Conservation (phyloP, 306 rosid genomes). For the Senna tora region DNA sequence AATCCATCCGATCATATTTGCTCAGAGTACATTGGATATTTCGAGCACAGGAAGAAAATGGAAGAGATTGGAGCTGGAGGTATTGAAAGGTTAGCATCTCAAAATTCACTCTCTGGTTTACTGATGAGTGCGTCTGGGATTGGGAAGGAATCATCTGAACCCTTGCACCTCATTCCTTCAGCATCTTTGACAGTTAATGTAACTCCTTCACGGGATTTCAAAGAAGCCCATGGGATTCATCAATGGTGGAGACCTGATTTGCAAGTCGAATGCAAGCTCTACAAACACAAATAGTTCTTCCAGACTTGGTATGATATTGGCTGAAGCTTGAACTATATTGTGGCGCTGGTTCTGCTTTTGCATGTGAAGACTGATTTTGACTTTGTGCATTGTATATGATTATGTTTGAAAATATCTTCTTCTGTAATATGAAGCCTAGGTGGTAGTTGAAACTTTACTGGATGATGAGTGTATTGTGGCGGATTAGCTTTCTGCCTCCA, state of each 20-base stretch:
- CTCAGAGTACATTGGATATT: slow-evolving; percentile 89
- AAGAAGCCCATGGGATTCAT: slow-evolving; percentile 96
- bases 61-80: slow-evolving; percentile 79
- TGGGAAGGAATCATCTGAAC: slow-evolving; percentile 74
- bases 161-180: slow-evolving; percentile 90
- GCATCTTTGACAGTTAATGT: slow-evolving; percentile 62
- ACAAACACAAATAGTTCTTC: slow-evolving; percentile 53
- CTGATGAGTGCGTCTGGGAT: slow-evolving; percentile 73
- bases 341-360: slow-evolving; percentile 16
- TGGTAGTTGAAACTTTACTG: too few relatives aligned
- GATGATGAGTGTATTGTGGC: slow-evolving; percentile 49
- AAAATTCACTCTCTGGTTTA: slow-evolving; percentile 75
- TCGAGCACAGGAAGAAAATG: slow-evolving; percentile 89
- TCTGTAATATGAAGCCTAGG: not conserved
- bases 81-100: slow-evolving; percentile 86
- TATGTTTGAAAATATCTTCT: slow-evolving; percentile 8
- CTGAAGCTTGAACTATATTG: not conserved
- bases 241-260: slow-evolving; percentile 91
- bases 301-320: slow-evolving; percentile 4
- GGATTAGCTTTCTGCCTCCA: slow-evolving; percentile 62
- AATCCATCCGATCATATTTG: slow-evolving; percentile 77
- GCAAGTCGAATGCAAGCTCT: slow-evolving; percentile 46
- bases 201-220: slow-evolving; percentile 59
- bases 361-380: slow-evolving; percentile 8
- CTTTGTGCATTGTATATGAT: not conserved